phyloP scores from a whole-genome alignment of 306 rosid species.

The Senna tora region DNA sequence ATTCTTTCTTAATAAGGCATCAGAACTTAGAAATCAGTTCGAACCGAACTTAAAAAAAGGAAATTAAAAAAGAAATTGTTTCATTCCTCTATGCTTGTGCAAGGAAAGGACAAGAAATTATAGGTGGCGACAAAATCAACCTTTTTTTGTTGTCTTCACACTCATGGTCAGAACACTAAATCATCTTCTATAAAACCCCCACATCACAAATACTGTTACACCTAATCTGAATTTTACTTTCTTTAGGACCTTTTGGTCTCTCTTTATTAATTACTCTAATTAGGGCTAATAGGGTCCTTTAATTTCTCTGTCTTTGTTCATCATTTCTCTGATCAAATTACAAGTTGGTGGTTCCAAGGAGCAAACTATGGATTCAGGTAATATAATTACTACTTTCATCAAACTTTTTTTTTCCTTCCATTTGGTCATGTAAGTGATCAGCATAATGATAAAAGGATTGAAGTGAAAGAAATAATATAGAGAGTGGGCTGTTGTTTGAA shows the following conservation, averaged over 20 bases:
- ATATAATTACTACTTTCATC: background rate
- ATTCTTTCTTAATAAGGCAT: too few relatives aligned
- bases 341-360: background rate
- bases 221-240: constrained; percentile 30
- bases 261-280: background rate
- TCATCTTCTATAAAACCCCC: constrained; percentile 29
- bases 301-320: too few relatives aligned
- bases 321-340: too few relatives aligned
- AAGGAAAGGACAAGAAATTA: constrained; percentile 25
- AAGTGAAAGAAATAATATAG: too few relatives aligned
- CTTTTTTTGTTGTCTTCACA: constrained; percentile 34
- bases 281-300: too few relatives aligned
- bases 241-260: background rate
- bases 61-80: background rate
- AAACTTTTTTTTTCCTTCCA: background rate
- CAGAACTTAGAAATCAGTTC: too few relatives aligned
- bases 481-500: background rate
- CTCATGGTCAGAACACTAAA: background rate
- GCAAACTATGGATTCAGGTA: constrained; percentile 45
- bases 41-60: background rate
- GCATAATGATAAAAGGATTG: too few relatives aligned
- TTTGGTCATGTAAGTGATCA: too few relatives aligned
- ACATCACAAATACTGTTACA: constrained; percentile 19
- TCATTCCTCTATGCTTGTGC: background rate
- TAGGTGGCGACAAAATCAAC: constrained; percentile 46